phyloP scores from a whole-genome alignment of 139 green algal species.

The Volvox reticuliferus region DNA sequence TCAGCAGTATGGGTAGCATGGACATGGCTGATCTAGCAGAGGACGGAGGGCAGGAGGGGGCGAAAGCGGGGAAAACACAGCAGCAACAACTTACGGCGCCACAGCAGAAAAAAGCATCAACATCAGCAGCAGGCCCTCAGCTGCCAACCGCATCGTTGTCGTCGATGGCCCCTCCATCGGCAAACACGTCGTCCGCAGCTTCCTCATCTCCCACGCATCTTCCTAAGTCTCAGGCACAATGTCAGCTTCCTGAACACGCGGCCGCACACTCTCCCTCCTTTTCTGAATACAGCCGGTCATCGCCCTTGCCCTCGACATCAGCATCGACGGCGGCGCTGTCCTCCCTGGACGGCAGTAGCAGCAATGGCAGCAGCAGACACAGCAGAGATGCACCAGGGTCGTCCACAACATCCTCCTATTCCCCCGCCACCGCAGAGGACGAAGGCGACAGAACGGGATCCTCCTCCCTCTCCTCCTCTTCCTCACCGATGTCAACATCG shows the following conservation, averaged over 20 bases:
- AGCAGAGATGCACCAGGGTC: neutral
- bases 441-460: neutral
- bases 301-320: neutral
- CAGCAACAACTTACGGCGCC: neutral
- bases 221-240: too few species aligned
- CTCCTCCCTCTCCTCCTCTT: neutral
- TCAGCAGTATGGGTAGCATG: conserved; percentile 20
- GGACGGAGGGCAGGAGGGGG: neutral
- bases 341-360: neutral
- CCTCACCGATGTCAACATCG: neutral
- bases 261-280: neutral
- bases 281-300: neutral
- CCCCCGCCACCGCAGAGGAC: neutral
- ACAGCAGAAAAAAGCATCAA: neutral
- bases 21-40: neutral
- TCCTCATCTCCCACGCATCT: neutral
- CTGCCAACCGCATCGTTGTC: neutral
- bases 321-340: neutral
- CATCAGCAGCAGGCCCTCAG: neutral
- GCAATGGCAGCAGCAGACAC: neutral
- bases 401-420: neutral
- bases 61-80: neutral
- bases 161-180: neutral
- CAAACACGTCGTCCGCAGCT: neutral
- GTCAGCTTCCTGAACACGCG: too few species aligned